Percentiles rank a stretch among this genome's conserved stretches.
phyloP scores from a whole-genome alignment of 306 rosid species.

The Sindora glabra region DNA sequence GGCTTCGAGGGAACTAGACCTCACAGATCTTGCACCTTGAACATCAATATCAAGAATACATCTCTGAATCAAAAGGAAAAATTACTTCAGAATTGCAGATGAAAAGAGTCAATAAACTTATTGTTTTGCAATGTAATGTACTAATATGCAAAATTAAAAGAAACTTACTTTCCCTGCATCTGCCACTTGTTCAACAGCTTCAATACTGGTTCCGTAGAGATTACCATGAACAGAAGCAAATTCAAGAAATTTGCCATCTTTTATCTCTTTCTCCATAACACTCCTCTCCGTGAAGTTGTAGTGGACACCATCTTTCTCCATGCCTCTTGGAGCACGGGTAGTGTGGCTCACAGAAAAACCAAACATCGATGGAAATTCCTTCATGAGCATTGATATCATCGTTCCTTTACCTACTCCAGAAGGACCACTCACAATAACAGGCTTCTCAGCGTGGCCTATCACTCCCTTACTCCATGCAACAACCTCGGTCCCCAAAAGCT shows the following conservation, averaged over 20 bases:
- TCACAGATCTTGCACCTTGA: constrained; percentile 92
- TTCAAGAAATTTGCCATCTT: constrained; percentile 87
- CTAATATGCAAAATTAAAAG: neutral
- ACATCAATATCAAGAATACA: constrained; percentile 98
- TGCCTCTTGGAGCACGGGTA: constrained; percentile 70
- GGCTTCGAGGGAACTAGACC: constrained; percentile 75
- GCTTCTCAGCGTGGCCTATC: constrained; percentile 65
- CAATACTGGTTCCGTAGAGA: constrained; percentile 91
- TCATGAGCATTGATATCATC: constrained; percentile 84
- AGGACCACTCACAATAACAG: constrained; percentile 88
- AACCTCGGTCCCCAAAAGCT: constrained; percentile 54
- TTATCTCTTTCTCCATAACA: constrained; percentile 74
- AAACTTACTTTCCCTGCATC: constrained; percentile 63
- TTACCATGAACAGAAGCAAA: constrained; percentile 94
- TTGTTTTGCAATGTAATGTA: no score
- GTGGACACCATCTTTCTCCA: constrained; percentile 90
- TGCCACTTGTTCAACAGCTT: constrained; percentile 86
- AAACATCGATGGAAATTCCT: constrained; percentile 82
- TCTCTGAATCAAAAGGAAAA: constrained; percentile 44
- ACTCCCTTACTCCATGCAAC: constrained; percentile 98
- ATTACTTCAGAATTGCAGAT: no score
- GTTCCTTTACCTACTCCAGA: constrained; percentile 99
- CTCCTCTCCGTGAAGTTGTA: constrained; percentile 79
- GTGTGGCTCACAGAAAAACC: constrained; percentile 99
- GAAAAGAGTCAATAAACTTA: no score